Evolutionary conservation across 1,284 basidiomycete species (phyloP), one percentile per base, ranked within the genome.

Genomic region (Boletellus deceptivus): DNA sequence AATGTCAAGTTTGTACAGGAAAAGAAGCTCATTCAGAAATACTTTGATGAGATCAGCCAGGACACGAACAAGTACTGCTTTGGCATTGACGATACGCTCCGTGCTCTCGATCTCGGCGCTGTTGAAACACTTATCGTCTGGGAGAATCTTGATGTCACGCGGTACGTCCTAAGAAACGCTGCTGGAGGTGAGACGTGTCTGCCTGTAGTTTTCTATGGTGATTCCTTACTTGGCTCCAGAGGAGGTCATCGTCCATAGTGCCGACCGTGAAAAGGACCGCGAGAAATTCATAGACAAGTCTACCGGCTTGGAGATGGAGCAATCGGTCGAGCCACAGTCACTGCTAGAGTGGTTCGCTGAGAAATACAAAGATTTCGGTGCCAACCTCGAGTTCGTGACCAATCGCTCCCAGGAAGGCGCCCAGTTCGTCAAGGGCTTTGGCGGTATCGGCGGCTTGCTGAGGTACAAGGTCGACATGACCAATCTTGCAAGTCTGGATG

Each of bases 1-100:
- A 98, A 98, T 70, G 97, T 99, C 78, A 99, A 99, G 71, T 99
- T 99, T 62, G 94, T 99, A 16, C 96, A 99, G 72, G 96, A 99
- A 79, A 99, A 99, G 80, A 89, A 80, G 70, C 83, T 98, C 40
- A 97, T 98, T 62, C 95, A 98, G 69, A 93, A 84, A 70, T 99
- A 98, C 79, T 98, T 99, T 72, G 96, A 99, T 69, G 97, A 99
- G 75, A 99, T 99, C 73, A 96, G 94, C 57, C 91, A 93, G 70
- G 96, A 99, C 69, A 96, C 93, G 18, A 93, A 87, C 65, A 93
- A 91, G 72, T 99, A 98, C 78, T 98, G 96, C 75, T 99, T 98
- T 69, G 97, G 96, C 73, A 83, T 99, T 56, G 91, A 92, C 16
- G 97, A 99, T 70, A 99, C 97, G 1, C 82, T 99, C 62, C 98